Base-by-base conservation (phyloP, 2,329 filamentous ascomycete genomes). In the Sporothrix schenckii region DNA sequence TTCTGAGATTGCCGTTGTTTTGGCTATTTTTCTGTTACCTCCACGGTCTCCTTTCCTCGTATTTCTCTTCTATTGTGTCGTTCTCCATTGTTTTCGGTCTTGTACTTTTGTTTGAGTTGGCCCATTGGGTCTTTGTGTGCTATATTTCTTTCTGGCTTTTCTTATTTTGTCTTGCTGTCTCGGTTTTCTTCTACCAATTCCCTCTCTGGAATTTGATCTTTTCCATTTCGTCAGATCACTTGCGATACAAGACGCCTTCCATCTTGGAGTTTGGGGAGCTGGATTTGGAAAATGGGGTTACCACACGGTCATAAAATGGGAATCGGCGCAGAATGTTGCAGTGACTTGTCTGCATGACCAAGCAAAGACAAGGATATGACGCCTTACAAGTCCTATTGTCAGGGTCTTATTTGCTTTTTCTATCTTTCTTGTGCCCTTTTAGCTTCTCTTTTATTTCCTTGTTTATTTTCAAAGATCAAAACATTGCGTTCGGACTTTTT, bases 171-270 rank as follows among this genome's bases (percentile, higher is more conserved):
- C 39, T 4, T 24, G 14, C 16, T 19, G 19, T 78, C 72, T 76
- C 74, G 52, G n/a, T 44, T 44, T 63, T 16, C 14, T 24, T 34
- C 11, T 4, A 21, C 24, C 27, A 34, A 34, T 72, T 76, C 74
- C 75, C 76, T 74, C 74, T 75, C 69, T 75, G 76, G 74, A 73
- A 69, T 67, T 73, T 75, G 70, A 72, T 56, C 66, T 66, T 75
- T 76, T 74, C 74, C 75, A 53, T 39, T 66, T 69, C 66, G 63
- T 70, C 65, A 53, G 66, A 65, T 52, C 58, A 72, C 77, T 79
- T 78, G 76, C 72, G 78, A 81, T 75, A 75, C 75, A 71, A 76
- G 39, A 75, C 69, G 74, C 72, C 56, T 27, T 60, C 49, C 65
- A 69, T 74, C 71, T 68, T 68, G 75, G 75, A 73, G 75, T 76